Percentiles rank a stretch among this genome's conserved stretches.
Evolutionary conservation across 306 rosid genomes (phyloP).

Genomic region (Cicer judaicum): DNA sequence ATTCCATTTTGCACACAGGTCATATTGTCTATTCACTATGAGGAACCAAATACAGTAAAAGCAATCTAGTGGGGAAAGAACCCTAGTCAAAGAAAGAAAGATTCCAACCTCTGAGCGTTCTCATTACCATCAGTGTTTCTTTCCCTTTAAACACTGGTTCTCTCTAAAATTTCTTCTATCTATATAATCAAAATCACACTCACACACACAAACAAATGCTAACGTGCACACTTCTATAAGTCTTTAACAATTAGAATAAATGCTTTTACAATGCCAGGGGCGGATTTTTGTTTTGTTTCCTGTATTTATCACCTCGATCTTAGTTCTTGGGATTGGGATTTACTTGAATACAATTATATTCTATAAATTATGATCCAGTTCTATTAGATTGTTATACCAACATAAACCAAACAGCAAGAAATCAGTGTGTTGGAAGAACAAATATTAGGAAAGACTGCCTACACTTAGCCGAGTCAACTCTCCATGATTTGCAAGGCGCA

Average conservation of each 20-base stretch:
- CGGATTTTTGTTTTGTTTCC: not conserved
- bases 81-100: slow-evolving; percentile 16
- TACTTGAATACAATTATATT: slow-evolving; percentile 18
- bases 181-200: not conserved
- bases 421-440: slow-evolving; percentile 33
- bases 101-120: not conserved
- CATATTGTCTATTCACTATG: not conserved
- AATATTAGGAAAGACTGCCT: slow-evolving; percentile 48
- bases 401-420: slow-evolving; percentile 40
- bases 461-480: slow-evolving; percentile 93
- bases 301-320: slow-evolving; percentile 1
- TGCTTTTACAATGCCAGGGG: not conserved
- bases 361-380: slow-evolving; percentile 5
- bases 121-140: not conserved
- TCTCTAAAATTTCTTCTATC: not conserved
- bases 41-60: slow-evolving; percentile 4
- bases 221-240: not conserved
- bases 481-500: slow-evolving; percentile 97
- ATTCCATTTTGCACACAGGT: not conserved
- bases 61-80: slow-evolving; percentile 7
- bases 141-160: not conserved
- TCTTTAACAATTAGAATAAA: not conserved
- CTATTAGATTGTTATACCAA: slow-evolving; percentile 30
- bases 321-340: slow-evolving; percentile 7
- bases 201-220: not conserved